Evolutionary conservation across 1,284 basidiomycete species (phyloP).

Genomic region (Apiotrichum mycotoxinovorans): DNA sequence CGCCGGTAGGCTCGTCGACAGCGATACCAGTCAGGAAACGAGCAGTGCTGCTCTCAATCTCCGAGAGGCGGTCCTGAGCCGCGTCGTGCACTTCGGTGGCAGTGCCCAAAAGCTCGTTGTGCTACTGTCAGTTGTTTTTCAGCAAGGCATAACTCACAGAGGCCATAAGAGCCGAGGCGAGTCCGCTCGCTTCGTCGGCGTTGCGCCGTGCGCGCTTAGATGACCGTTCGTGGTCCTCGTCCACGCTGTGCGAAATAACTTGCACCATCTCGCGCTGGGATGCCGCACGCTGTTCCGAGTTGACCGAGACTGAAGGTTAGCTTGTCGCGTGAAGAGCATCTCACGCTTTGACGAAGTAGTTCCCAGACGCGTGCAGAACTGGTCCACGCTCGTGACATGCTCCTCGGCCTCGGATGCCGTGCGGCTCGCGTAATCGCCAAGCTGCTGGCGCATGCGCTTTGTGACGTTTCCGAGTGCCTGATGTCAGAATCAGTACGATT

Average conservation of each 20-base stretch:
- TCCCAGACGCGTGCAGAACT: conserved; percentile 24
- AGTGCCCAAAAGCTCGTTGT: conserved; percentile 22
- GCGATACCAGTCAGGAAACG: conserved; percentile 42
- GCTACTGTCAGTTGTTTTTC: conserved; percentile 17
- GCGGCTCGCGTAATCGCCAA: conserved; percentile 29
- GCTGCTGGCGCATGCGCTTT: conserved; percentile 19
- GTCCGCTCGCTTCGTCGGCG: conserved; percentile 14
- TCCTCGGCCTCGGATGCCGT: conserved; percentile 23
- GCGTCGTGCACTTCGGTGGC: conserved; percentile 18
- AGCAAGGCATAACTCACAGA: conserved; percentile 24
- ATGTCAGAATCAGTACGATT: background rate
- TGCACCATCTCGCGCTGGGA: conserved; percentile 5
- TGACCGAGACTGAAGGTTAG: conserved; percentile 4
- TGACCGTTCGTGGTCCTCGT: conserved; percentile 1
- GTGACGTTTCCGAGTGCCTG: conserved; percentile 31
- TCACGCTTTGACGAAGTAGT: conserved; percentile 25
- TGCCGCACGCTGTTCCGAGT: background rate
- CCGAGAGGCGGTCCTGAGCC: conserved; percentile 26
- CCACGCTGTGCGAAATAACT: conserved; percentile 2
- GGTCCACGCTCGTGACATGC: conserved; percentile 28
- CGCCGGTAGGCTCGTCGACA: conserved; percentile 51
- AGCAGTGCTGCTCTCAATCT: conserved; percentile 30
- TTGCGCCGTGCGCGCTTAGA: background rate
- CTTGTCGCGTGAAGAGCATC: background rate
- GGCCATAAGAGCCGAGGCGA: conserved; percentile 25